These are phyloP conservation scores for Dysphania ambrosioides DNA, from an alignment of 148 eudicot species.

Conservation along the genomic window DNA sequence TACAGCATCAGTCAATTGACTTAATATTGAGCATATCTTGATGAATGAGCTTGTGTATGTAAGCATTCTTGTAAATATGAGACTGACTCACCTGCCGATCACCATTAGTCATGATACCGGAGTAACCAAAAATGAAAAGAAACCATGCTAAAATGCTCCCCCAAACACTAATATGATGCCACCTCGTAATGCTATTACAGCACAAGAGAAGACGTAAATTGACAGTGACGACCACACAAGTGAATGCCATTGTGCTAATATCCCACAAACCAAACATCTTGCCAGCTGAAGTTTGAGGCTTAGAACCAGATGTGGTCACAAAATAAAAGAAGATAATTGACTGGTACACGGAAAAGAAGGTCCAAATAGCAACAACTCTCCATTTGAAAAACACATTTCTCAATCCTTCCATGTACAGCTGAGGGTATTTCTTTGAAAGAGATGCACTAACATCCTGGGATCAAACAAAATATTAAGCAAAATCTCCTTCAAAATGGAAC, in stretches of 20 bases:
- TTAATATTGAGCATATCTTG: too few species aligned
- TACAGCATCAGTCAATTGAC: neutral
- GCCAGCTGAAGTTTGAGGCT: slow-evolving; percentile 67
- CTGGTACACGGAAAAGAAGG: slow-evolving; percentile 76
- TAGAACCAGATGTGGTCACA: slow-evolving; percentile 51
- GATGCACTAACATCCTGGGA: slow-evolving; percentile 84
- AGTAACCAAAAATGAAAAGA: slow-evolving; percentile 64
- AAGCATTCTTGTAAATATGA: neutral
- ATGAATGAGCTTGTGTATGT: neutral
- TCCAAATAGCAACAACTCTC: slow-evolving; percentile 71
- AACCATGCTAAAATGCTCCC: slow-evolving; percentile 92
- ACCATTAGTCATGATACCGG: slow-evolving; percentile 47
- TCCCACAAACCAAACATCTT: slow-evolving; percentile 96
- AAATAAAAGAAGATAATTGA: slow-evolving; percentile 73
- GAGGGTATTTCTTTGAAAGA: slow-evolving; percentile 86
- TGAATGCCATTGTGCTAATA: slow-evolving; percentile 91
- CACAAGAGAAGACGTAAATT: slow-evolving; percentile 84
- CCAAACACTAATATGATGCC: slow-evolving; percentile 90
- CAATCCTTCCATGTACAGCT: slow-evolving; percentile 87
- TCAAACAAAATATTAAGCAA: slow-evolving; percentile 12
- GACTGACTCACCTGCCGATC: slow-evolving; percentile 45
- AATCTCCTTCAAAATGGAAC: neutral
- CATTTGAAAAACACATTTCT: slow-evolving; percentile 66
- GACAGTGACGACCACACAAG: slow-evolving; percentile 75
- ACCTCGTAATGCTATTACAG: slow-evolving; percentile 82